These are phyloP conservation scores for Gyrodon tennesseensis DNA, from an alignment of 1,284 basidiomycete species.

Conservation along the genomic window DNA sequence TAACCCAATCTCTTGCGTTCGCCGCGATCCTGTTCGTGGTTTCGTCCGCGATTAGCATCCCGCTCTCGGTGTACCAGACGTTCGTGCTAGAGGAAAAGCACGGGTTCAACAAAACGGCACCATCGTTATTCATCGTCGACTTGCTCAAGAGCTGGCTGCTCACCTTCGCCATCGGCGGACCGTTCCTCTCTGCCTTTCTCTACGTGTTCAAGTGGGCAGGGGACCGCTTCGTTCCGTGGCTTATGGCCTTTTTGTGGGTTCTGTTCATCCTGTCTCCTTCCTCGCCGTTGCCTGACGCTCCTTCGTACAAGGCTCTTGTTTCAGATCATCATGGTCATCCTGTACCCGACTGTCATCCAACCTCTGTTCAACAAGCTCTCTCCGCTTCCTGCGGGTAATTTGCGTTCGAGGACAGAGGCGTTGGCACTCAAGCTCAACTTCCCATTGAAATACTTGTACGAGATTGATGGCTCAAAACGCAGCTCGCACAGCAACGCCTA, in stretches of 20 bases:
- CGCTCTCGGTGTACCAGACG: conserved; percentile 79
- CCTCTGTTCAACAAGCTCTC: conserved; percentile 97
- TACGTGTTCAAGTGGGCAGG: conserved; percentile 94
- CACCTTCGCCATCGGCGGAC: conserved; percentile 76
- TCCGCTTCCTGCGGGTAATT: conserved; percentile 73
- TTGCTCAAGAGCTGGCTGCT: conserved; percentile 79
- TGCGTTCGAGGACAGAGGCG: conserved; percentile 71
- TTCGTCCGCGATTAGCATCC: conserved; percentile 69
- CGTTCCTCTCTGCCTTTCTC: conserved; percentile 85
- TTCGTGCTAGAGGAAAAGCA: conserved; percentile 96
- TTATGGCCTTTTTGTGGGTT: conserved; percentile 80
- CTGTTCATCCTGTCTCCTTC: background rate
- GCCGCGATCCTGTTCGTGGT: conserved; percentile 66
- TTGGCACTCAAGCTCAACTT: conserved; percentile 83
- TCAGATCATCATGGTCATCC: conserved; percentile 80
- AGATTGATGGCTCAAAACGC: conserved; percentile 96
- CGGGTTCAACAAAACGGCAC: conserved; percentile 96
- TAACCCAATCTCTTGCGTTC: conserved; percentile 82
- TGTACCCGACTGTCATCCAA: conserved; percentile 91
- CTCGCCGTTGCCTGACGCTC: background rate
- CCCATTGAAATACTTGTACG: conserved; percentile 93
- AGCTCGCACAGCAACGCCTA: conserved; percentile 95
- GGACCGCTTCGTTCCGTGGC: conserved; percentile 82
- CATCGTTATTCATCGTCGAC: conserved; percentile 72
- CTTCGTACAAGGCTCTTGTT: conserved; percentile 66